Conservation (phyloP, 2,329 filamentous ascomycete genomes). For the Penicillium crustosum region DNA sequence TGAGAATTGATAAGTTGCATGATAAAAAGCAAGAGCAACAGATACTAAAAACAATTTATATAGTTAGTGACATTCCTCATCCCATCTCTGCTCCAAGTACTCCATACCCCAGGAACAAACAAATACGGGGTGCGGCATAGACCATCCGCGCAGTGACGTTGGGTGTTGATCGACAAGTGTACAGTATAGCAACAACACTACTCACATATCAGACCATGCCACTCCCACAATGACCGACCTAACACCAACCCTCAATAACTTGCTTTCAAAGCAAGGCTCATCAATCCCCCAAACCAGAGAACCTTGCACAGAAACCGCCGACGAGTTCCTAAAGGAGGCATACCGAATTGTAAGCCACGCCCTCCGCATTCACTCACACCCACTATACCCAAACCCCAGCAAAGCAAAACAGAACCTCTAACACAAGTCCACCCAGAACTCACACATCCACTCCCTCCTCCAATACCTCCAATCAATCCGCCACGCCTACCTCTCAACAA, state of each 20-base stretch:
- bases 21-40: not conserved
- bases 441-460: constrained; percentile 78
- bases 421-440: constrained; percentile 59
- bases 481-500: constrained; percentile 85
- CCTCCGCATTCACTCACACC: not conserved
- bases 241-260: constrained; percentile 37
- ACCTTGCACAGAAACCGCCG: constrained; percentile 51
- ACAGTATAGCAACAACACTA: not conserved
- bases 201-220: constrained; percentile 12
- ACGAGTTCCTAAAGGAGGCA: constrained; percentile 90
- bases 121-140: constrained; percentile 1
- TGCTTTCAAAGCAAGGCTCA: constrained; percentile 38
- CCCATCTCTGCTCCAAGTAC: not conserved
- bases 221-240: constrained; percentile 42
- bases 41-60: not conserved
- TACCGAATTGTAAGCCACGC: constrained; percentile 71
- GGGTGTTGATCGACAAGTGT: constrained; percentile 12
- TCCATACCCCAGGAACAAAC: not conserved
- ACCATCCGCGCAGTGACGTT: constrained; percentile 19
- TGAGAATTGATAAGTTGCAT: not conserved
- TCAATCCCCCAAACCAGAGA: constrained; percentile 21
- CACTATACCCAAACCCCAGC: not conserved
- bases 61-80: not conserved
- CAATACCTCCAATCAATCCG: constrained; percentile 78
- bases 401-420: not conserved